A percentile compares a stretch with the other conserved stretches of the same genome.
These are phyloP conservation scores for Tilletia walkeri DNA, from an alignment of 1,284 basidiomycete genomes.

Conservation along the genomic window DNA sequence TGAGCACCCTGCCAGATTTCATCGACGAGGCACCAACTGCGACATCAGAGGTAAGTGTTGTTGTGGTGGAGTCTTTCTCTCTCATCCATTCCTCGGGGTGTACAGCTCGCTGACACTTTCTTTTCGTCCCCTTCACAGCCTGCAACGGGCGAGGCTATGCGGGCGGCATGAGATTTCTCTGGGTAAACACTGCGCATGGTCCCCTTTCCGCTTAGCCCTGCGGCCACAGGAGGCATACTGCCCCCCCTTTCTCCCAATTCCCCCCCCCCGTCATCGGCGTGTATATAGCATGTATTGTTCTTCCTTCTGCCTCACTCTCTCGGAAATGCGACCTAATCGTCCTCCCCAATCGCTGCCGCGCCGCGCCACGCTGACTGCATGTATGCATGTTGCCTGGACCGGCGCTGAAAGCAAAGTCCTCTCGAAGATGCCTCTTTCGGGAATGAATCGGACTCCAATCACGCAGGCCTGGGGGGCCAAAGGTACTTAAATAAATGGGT, in stretches of 20 bases:
- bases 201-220: too few species aligned
- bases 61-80: background rate
- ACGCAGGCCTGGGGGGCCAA: too few species aligned
- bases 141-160: constrained; percentile 5
- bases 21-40: constrained; percentile 42
- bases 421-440: too few species aligned
- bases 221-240: background rate
- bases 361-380: too few species aligned
- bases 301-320: too few species aligned
- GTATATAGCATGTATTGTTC: background rate
- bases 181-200: too few species aligned
- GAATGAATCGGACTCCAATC: too few species aligned
- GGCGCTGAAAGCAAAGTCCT: too few species aligned
- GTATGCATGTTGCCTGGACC: too few species aligned
- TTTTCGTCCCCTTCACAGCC: background rate
- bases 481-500: too few species aligned
- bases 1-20: constrained; percentile 44
- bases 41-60: constrained; percentile 1
- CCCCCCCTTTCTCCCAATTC: background rate
- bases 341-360: too few species aligned
- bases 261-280: background rate
- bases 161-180: background rate
- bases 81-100: background rate
- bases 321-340: too few species aligned
- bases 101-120: background rate